Evolutionary conservation across 148 eudicot species (phyloP).

Genomic region (Vaccinium corymbosum): DNA sequence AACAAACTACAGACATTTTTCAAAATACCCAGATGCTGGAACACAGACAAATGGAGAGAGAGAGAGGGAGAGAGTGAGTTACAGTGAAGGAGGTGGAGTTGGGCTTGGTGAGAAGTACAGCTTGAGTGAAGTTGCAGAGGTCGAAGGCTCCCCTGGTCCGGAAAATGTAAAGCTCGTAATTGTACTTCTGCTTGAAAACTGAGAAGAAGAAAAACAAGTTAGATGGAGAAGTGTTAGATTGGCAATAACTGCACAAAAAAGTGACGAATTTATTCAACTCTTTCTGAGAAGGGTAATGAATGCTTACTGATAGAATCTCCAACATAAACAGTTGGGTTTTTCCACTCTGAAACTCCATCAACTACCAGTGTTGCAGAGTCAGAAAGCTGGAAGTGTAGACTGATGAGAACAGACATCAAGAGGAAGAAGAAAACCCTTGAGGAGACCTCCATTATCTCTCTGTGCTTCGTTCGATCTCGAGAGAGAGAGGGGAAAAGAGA

Average conservation of each 20-base stretch:
- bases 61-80: constrained; percentile 11
- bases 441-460: constrained; percentile 10
- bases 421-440: constrained; percentile 16
- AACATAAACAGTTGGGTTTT: constrained; percentile 51
- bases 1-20: background rate
- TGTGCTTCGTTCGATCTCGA: background rate
- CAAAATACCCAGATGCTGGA: background rate
- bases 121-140: constrained; percentile 76
- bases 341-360: constrained; percentile 75
- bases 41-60: background rate
- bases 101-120: constrained; percentile 60
- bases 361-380: constrained; percentile 58
- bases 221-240: background rate
- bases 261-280: background rate
- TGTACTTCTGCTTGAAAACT: constrained; percentile 80
- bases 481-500: background rate
- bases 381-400: constrained; percentile 22
- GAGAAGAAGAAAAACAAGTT: constrained; percentile 7
- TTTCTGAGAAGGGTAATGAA: background rate
- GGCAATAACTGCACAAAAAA: background rate
- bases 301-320: constrained; percentile 77
- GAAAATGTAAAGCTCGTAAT: constrained; percentile 79
- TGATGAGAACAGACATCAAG: constrained; percentile 16
- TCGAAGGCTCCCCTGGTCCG: constrained; percentile 54
- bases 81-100: constrained; percentile 63